These are phyloP conservation scores for Massariosphaeria phaeospora DNA, from an alignment of 495 filamentous ascomycete species.

Conservation along the genomic window DNA sequence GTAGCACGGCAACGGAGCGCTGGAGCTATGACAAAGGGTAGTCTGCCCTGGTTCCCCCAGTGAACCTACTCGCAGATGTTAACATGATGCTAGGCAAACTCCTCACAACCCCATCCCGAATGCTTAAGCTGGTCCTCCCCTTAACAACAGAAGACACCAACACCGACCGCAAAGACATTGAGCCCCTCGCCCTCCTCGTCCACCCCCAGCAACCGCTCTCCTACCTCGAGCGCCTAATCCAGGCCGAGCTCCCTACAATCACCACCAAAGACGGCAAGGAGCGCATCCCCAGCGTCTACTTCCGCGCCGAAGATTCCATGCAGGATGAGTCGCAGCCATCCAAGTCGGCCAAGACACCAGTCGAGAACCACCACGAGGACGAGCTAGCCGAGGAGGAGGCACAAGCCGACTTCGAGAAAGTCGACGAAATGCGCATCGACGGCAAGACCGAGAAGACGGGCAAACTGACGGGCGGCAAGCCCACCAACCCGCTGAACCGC, in stretches of 20 bases:
- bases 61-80: neutral
- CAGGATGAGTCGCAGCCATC: constrained; percentile 50
- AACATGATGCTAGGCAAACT: constrained; percentile 66
- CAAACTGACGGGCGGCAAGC: constrained; percentile 36
- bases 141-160: constrained; percentile 59
- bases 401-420: constrained; percentile 38
- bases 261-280: constrained; percentile 52
- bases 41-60: neutral
- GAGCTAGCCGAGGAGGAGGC: constrained; percentile 31
- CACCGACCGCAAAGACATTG: constrained; percentile 58
- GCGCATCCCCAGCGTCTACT: constrained; percentile 62
- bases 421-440: constrained; percentile 48
- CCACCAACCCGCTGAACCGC: constrained; percentile 16
- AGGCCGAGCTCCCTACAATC: constrained; percentile 78
- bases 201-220: constrained; percentile 92
- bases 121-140: constrained; percentile 85
- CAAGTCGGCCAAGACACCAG: constrained; percentile 34
- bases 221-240: constrained; percentile 85
- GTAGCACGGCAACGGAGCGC: constrained; percentile 46
- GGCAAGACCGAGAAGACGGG: constrained; percentile 47
- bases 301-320: constrained; percentile 70
- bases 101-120: constrained; percentile 80
- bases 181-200: constrained; percentile 80
- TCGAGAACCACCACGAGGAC: constrained; percentile 38
- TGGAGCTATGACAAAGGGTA: constrained; percentile 63